Base-by-base conservation (phyloP, 352 stramenopile genomes). In the Globisporangium camurandrum region DNA sequence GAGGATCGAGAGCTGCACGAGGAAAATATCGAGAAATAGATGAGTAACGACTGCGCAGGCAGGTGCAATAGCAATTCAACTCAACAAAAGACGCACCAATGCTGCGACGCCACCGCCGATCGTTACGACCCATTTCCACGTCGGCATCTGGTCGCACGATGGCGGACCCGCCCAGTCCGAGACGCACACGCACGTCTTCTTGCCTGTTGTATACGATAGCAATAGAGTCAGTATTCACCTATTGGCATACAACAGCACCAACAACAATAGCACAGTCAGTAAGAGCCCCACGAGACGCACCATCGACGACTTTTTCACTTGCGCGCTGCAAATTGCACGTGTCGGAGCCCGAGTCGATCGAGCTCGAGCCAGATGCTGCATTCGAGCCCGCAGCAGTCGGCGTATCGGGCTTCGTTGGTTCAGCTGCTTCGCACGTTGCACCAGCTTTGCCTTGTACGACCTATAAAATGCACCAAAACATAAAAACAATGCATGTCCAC, bases 81-180 rank as follows among this genome's bases (percentile, higher is more conserved):
- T n/a, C n/a, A 20, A 20, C 28, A 22, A 33, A 23, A 11, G 9
- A 64, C 56, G 20, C 58, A 75, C 66, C 49, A 80, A 45, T 9
- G 74, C 74, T 1, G 74, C 74, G 28, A 86, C 64, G 26, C 67
- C 74, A 66, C 75, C 75, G 33, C 66, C 75, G 37, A 86, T 62
- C 0, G 75, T 86, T 3, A 84, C 61, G 28, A 78, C 22, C 68
- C 69, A 82, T 51, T 86, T 86, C 75, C 75, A 86, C 23, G 70
- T 56, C 2, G 75, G 71, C 66, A 71, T 76, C 42, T 57, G 63
- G 42, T 76, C 63, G 37, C 75, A 86, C 33, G 64, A 58, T 1
- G 75, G 75, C 30, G 75, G 67, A 23, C 75, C 69, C 1, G 66
- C 65, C 75, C 75, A 86, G 51, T 84, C 75, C 33, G 70, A 82